Base-by-base conservation (phyloP, 2,329 filamentous ascomycete species). In the Akanthomyces dipterigenus region DNA sequence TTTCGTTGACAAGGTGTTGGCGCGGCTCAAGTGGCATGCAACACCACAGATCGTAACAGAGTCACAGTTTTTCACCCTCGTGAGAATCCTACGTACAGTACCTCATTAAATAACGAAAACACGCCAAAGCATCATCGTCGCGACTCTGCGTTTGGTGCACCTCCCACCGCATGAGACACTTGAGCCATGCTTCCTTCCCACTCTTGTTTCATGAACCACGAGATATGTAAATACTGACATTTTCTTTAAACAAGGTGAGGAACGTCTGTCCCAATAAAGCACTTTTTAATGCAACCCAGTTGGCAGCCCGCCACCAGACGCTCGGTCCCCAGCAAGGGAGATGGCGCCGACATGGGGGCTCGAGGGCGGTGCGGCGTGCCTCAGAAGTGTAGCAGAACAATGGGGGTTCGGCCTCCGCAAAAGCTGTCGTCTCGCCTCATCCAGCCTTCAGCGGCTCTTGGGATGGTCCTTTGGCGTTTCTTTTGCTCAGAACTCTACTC, bases 311-410 rank as follows among this genome's bases (percentile, higher is more conserved):
- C 43, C 43, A 24, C 43, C 43, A 22, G n/a, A 46, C 43, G 43
- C 43, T 43, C 43, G 43, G n/a, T 46, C 43, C 43, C 20, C 20
- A 46, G n/a, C 40, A n/a, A 50, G 46, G 46, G 46, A 50, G 46
- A 34, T 18, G 42, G 3, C 14, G 18, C 45, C 45, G 12, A 26
- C 40, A 43, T n/a, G 40, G 40, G 40, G 40, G 40, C 40, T 38
- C 36, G 36, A 38, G 36, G 51, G 51, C 6, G 50, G n/a, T 61
- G 50, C 50, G 50, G 50, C 58, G 58, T 55, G 58, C 58, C 12
- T 61, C 49, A 61, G 50, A 61, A 53, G 58, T 61, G 58, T 61
- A 31, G 50, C 58, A 61, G 58, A 43, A 54, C 42, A 40, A 46
- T 28, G 28, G 40, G 50, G 50, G 24, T n/a, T 38, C 38, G 42